Evolutionary conservation across 768 basidiomycete genomes (phyloP).

Genomic region (Exidia glandulosa): DNA sequence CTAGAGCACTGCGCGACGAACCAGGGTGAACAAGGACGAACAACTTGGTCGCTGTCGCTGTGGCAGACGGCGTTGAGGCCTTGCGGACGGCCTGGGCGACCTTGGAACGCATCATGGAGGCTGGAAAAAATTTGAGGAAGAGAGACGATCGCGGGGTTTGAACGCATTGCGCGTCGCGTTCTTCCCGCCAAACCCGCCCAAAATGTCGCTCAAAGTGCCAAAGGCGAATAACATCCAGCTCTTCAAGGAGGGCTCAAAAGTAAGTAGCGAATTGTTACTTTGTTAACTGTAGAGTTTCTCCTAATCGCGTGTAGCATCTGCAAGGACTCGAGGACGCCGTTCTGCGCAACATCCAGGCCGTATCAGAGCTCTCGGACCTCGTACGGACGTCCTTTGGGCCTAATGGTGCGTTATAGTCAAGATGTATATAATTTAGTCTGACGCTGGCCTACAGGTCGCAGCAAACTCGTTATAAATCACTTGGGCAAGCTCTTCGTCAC

Average conservation of each 20-base stretch:
- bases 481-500: slow-evolving; percentile 93
- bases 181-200: no score
- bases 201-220: slow-evolving; percentile 90
- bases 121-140: background rate
- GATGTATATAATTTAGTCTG: background rate
- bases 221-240: slow-evolving; percentile 80
- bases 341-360: slow-evolving; percentile 89
- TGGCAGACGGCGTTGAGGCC: background rate
- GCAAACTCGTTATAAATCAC: slow-evolving; percentile 97
- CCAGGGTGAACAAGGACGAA: background rate
- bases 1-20: background rate
- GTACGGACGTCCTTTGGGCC: slow-evolving; percentile 95
- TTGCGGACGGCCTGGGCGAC: background rate
- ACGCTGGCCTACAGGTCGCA: slow-evolving; percentile 50
- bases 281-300: background rate
- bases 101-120: background rate
- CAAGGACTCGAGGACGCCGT: slow-evolving; percentile 96
- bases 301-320: slow-evolving; percentile 39
- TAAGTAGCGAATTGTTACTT: slow-evolving; percentile 18
- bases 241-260: slow-evolving; percentile 98
- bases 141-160: background rate
- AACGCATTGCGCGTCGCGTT: no score
- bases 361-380: slow-evolving; percentile 88
- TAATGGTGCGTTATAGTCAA: slow-evolving; percentile 53
- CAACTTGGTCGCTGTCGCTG: background rate